Percentiles rank a stretch among this genome's conserved stretches.
phyloP scores from a whole-genome alignment of 1,139 yeast species.

The Scheffersomyces quercinus region DNA sequence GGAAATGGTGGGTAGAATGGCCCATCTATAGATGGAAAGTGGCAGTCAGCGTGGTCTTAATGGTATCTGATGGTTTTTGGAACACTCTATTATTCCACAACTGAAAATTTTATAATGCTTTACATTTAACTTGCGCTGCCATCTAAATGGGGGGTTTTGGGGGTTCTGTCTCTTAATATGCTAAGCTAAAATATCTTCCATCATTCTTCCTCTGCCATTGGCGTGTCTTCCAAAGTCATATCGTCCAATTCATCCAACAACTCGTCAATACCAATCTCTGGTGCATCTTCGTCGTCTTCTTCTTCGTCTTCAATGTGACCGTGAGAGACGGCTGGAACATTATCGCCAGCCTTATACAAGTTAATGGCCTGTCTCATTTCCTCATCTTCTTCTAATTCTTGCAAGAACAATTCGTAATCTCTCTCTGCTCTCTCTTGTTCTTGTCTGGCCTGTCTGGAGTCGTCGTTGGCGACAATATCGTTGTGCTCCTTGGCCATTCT shows the following conservation, averaged over 20 bases:
- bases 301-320: conserved; percentile 47
- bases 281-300: conserved; percentile 71
- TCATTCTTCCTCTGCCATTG: conserved; percentile 18
- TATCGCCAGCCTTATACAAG: conserved; percentile 66
- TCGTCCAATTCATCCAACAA: conserved; percentile 90
- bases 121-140: no score
- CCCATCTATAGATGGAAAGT: no score
- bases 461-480: conserved; percentile 78
- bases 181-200: neutral
- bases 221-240: conserved; percentile 69
- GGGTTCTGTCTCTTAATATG: no score
- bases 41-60: no score
- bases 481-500: conserved; percentile 97
- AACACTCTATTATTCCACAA: no score
- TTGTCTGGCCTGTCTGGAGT: conserved; percentile 78
- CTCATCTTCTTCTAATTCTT: conserved; percentile 94
- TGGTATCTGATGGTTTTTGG: no score
- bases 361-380: conserved; percentile 92
- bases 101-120: no score
- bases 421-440: conserved; percentile 91
- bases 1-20: no score
- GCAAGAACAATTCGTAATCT: conserved; percentile 94
- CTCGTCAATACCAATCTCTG: conserved; percentile 77
- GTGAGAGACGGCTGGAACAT: conserved; percentile 19
- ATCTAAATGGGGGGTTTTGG: no score